phyloP scores from a whole-genome alignment of 2,329 filamentous ascomycete species.

The Nigrospora oryzae region DNA sequence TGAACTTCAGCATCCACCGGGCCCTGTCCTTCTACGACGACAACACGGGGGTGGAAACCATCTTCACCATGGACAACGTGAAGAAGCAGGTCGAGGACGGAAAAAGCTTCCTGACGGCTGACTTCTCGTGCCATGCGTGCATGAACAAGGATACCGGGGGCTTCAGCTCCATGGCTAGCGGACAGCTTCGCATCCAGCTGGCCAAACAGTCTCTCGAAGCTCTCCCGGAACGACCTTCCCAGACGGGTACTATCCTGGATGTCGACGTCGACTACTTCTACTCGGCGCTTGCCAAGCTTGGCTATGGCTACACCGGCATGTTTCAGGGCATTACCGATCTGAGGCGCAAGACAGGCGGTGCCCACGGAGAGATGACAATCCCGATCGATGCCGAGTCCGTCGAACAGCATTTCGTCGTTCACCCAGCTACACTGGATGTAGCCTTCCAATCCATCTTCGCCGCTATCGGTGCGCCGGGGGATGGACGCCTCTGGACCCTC shows the following conservation, averaged over 20 bases:
- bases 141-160: constrained; percentile 3
- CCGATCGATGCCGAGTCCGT: neutral
- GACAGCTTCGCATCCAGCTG: neutral
- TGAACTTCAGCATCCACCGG: constrained; percentile 3
- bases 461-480: constrained; percentile 7
- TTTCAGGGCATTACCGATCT: constrained; percentile 1
- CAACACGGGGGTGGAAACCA: constrained; percentile 5
- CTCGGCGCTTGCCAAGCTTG: neutral
- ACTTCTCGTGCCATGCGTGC: constrained; percentile 3
- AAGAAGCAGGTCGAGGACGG: neutral
- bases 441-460: constrained; percentile 8
- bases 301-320: neutral
- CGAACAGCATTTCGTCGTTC: constrained; percentile 6
- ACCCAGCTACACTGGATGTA: constrained; percentile 25
- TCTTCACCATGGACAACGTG: constrained; percentile 3
- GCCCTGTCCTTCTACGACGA: constrained; percentile 4
- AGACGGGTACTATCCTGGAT: neutral
- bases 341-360: neutral
- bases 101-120: neutral
- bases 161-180: constrained; percentile 4
- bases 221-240: neutral
- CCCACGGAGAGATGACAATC: neutral
- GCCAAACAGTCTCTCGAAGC: neutral
- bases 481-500: constrained; percentile 9
- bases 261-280: neutral